Evolutionary conservation across 495 filamentous ascomycete genomes (phyloP).

Genomic region (Physcia stellaris): DNA sequence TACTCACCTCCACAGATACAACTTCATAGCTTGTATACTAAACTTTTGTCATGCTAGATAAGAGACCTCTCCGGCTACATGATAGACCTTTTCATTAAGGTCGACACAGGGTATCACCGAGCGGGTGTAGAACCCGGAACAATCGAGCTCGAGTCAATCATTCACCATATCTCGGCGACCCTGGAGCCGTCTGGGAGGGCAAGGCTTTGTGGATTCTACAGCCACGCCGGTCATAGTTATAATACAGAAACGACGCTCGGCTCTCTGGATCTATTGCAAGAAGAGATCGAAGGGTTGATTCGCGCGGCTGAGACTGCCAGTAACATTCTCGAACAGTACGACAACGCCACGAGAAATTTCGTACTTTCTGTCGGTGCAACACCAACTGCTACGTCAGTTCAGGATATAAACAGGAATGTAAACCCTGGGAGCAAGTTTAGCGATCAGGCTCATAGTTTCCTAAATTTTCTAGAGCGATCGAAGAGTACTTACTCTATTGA

Average conservation of each 20-base stretch:
- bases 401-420: no score
- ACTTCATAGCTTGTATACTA: no score
- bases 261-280: slow-evolving; percentile 41
- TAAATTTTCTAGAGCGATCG: slow-evolving; percentile 6
- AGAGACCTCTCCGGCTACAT: slow-evolving; percentile 23
- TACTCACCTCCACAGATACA: no score
- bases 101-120: slow-evolving; percentile 66
- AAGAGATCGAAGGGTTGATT: slow-evolving; percentile 47
- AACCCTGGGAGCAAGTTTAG: slow-evolving; percentile 4
- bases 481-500: slow-evolving; percentile 31
- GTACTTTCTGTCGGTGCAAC: slow-evolving; percentile 69
- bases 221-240: slow-evolving; percentile 71
- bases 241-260: slow-evolving; percentile 29
- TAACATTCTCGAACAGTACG: slow-evolving; percentile 15
- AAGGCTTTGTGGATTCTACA: slow-evolving; percentile 54
- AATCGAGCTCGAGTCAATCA: slow-evolving; percentile 32
- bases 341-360: slow-evolving; percentile 23
- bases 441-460: not conserved
- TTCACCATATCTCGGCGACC: slow-evolving; percentile 36
- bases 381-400: slow-evolving; percentile 52
- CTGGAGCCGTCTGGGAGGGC: slow-evolving; percentile 21
- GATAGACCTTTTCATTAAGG: slow-evolving; percentile 54
- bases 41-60: no score
- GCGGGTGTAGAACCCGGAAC: slow-evolving; percentile 51
- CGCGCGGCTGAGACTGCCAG: slow-evolving; percentile 30